Evolutionary conservation across 345 rosid genomes (phyloP), one percentile per base, ranked within the genome.

Genomic region (Eucalyptus fibrosa): DNA sequence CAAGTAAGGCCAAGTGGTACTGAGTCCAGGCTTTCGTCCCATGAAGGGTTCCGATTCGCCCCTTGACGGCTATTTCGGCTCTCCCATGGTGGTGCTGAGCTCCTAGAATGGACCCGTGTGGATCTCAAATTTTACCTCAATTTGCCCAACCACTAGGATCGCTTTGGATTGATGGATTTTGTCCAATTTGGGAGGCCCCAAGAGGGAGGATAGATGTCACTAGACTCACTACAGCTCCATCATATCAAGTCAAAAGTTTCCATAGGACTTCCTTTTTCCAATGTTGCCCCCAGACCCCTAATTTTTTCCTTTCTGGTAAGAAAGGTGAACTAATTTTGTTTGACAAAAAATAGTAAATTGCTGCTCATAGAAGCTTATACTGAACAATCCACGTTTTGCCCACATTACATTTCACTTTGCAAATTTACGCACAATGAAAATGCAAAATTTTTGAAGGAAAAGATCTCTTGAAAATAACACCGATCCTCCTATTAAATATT

Each of bases 401-500:
- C 77, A 65, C 40, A n/a, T n/a, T 16, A 15, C 21, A n/a, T 69
- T 37, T 72, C 82, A 19, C 45, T 37, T 37, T 34, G 8, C 82
- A 19, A 18, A 72, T 9, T 34, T 3, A 72, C 32, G 3, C 16
- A 0, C 32, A 28, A 60, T 30, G 11, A 32, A 67, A 32, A 32
- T 17, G 23, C 0, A 1, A 34, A 72, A 32, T 32, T 34, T 37
- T 6, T 37, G 5, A 37, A 72, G 15, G 11, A 23, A 37, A 19
- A 72, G 14, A 72, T 72, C 82, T 34, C 8, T 34, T 19, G 8
- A 72, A 34, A 18, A 11, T 9, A 9, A 18, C 26, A 19, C 45
- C 0, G 7, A 9, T 19, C 2, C 45, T 18, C 14, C 4, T 34
- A 9, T 12, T 11, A 42, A 34, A 18, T 2, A 5, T 34, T 37